Evolutionary conservation across 2,329 filamentous ascomycete species (phyloP), one percentile per base, ranked within the genome.

Genomic region (Phyllosticta citrichinensis): DNA sequence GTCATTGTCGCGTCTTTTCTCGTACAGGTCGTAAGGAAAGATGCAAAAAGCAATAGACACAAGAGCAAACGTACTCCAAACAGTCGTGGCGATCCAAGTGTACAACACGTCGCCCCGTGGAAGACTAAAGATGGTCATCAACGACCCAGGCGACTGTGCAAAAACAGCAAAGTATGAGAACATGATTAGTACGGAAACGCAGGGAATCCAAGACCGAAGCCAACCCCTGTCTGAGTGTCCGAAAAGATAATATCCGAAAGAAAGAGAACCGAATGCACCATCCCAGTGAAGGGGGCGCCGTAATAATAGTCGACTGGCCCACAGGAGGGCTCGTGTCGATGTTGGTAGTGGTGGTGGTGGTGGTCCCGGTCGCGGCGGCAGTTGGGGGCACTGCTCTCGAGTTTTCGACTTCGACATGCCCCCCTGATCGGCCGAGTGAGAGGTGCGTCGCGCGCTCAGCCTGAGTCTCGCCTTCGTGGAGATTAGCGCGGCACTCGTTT

Each of bases 201-300:
- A 33, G 24, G n/a, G 55, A 55, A 52, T 17, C 17, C 27, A 53
- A 35, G 54, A 30, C 22, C n/a, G 22, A 35, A 40, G 25, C 10
- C 59, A 30, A 55, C 10, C 30, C 53, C 51, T 51, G 52, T 59
- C 58, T 55, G 58, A 40, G 52, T 60, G 56, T 47, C 59, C 59
- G 59, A 61, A 61, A 61, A 52, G 20, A 56, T 56, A 22, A 12
- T 20, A 55, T 50, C 52, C 35, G 0, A 50, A 22, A 60, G 35
- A 35, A 27, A 35, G 52, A 60, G 55, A 50, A 11, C 33, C 25
- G 40, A 47, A 47, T 47, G 40, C 40, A 47, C 17, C 40, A 47
- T 12, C 14, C 40, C 40, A 19, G 17, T n/a, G 40, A 6, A 3
- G 14, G 14, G 3, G 40, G n/a, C n/a, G 40, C 40, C 8, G 17